Evolutionary conservation across 805 yeast genomes (phyloP), one percentile per base, ranked within the genome.

Genomic region (Schizosaccharomyces cryophilus): DNA sequence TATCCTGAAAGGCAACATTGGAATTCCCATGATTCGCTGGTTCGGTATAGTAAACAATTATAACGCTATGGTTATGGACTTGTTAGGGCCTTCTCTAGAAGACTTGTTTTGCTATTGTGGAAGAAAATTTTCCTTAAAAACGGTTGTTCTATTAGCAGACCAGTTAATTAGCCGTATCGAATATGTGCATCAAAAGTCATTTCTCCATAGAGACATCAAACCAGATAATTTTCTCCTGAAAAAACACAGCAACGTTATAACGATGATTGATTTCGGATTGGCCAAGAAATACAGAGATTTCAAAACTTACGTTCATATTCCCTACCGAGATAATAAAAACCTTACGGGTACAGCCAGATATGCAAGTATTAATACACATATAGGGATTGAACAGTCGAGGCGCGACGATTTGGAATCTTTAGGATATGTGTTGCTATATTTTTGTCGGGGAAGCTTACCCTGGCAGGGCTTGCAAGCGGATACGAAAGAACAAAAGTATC

Each of bases 381-480:
- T 93, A 71, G 98, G 98, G 61, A 85, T 90, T 66, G 98, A 90
- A 72, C 98, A 90, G 74, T 82, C 88, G 67, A 82, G 98, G 75
- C 81, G 98, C 71, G 98, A 90, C 73, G 98, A 90, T 72, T 78
- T 90, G 67, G 98, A 93, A 74, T 83, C 93, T 64, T 78, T 90
- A 69, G 97, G 96, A 60, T 90, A 90, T 70, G 96, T 90, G 61
- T 77, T 93, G 67, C 86, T 90, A 67, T 90, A 90, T 73, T 93
- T 90, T 71, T 85, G 95, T 72, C 81, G 95, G 62, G 97, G 98
- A 56, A 85, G 95, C 19, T 80, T 90, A 68, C 98, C 98, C 61
- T 90, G 98, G 98, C 98, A 90, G 74, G 98, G 98, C 3, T 79
- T 90, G 68, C 87, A 88, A 73, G 98, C 97, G 48, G 93, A 89